A percentile compares a stretch with the other conserved stretches of the same genome.
phyloP scores from a whole-genome alignment of 75 land plant species.

The Pinus tabuliformis region DNA sequence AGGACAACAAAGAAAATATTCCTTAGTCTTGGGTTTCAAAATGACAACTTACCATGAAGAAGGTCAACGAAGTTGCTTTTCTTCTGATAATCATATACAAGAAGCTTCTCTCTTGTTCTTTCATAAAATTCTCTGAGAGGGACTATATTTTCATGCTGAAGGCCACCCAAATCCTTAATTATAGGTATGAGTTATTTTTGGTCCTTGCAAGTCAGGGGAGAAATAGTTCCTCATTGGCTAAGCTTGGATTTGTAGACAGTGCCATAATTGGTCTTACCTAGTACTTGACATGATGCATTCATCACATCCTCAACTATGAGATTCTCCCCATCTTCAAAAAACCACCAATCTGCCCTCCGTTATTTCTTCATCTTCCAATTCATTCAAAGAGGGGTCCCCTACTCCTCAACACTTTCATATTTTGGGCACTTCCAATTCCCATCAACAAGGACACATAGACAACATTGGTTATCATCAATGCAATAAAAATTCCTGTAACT shows the following conservation, averaged over 20 bases:
- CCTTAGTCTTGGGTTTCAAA: too few relatives aligned
- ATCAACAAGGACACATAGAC: conserved; percentile 8
- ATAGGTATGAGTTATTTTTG: background rate
- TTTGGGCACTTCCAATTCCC: background rate
- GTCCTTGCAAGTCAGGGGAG: too few relatives aligned
- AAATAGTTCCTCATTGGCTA: too few relatives aligned
- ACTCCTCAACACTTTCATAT: background rate
- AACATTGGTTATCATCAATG: conserved; percentile 1
- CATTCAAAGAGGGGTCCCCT: conserved; percentile 10
- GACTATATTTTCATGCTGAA: background rate
- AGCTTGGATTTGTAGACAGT: too few relatives aligned
- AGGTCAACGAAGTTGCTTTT: background rate
- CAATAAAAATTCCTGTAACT: conserved; percentile 14
- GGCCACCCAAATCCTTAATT: conserved; percentile 17
- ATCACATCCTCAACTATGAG: conserved; percentile 25
- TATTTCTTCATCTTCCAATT: conserved; percentile 11
- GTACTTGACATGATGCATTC: conserved; percentile 22
- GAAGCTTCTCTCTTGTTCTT: conserved; percentile 29
- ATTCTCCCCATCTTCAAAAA: conserved; percentile 29
- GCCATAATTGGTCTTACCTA: background rate
- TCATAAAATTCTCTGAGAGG: conserved; percentile 22
- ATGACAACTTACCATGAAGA: conserved; percentile 14
- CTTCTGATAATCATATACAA: background rate
- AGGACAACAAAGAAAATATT: too few relatives aligned
- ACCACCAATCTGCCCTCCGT: conserved; percentile 11